Conservation (phyloP, 306 rosid genomes). For the Vachellia collinsii region DNA sequence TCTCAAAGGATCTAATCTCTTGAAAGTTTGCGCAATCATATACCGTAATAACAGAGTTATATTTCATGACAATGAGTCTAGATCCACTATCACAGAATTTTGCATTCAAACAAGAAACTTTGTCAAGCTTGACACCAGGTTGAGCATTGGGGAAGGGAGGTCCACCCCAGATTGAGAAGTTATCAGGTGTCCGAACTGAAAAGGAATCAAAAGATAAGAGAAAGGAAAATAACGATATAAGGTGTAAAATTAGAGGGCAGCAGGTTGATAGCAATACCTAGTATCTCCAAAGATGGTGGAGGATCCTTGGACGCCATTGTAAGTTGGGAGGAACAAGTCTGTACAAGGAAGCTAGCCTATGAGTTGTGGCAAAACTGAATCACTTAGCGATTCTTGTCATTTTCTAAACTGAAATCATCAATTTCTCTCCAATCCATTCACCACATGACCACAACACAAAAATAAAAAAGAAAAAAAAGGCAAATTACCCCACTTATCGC, state of each 20-base stretch:
- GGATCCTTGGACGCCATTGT: conserved; percentile 61
- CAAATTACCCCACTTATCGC: too few species aligned
- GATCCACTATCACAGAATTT: conserved; percentile 85
- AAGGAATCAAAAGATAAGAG: conserved; percentile 14
- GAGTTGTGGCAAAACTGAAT: neutral
- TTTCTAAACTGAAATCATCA: too few species aligned
- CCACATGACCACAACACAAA: too few species aligned
- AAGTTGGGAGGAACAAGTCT: conserved; percentile 15
- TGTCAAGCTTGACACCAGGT: conserved; percentile 68
- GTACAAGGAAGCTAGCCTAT: conserved; percentile 9
- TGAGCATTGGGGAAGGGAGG: conserved; percentile 68
- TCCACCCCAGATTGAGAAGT: conserved; percentile 80
- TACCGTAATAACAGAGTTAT: conserved; percentile 53
- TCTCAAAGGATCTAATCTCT: conserved; percentile 70
- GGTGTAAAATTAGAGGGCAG: neutral
- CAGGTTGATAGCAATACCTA: conserved; percentile 52
- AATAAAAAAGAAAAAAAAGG: too few species aligned
- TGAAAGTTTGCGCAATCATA: conserved; percentile 57
- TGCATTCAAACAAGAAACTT: conserved; percentile 55
- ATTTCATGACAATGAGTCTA: conserved; percentile 62
- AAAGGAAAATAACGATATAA: conserved; percentile 4
- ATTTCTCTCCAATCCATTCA: too few species aligned
- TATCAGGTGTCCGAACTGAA: conserved; percentile 76
- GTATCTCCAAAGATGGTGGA: conserved; percentile 65
- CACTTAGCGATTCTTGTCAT: too few species aligned